phyloP scores from a whole-genome alignment of 306 rosid genomes.

The Betula pendula region DNA sequence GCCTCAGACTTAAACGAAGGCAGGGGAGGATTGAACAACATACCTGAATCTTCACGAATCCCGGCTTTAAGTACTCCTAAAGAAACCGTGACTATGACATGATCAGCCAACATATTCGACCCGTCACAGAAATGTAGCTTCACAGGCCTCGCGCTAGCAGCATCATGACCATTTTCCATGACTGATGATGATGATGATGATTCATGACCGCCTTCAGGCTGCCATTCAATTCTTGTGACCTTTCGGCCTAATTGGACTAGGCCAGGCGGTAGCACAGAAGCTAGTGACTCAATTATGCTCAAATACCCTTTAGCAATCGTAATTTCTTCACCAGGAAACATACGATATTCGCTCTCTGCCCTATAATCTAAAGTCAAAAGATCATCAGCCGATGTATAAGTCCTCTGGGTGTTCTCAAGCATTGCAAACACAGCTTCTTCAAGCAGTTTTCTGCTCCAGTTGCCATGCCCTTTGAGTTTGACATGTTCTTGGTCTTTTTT shows the following conservation, averaged over 20 bases:
- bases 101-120: conserved; percentile 70
- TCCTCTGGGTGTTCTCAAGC: conserved; percentile 77
- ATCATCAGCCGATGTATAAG: conserved; percentile 88
- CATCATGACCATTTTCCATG: conserved; percentile 34
- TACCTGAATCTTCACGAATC: conserved; percentile 52
- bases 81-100: conserved; percentile 85
- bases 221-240: conserved; percentile 75
- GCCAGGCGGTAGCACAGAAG: conserved; percentile 78
- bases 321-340: conserved; percentile 92
- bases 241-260: conserved; percentile 64
- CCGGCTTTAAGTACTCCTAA: conserved; percentile 89
- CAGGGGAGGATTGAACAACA: conserved; percentile 82
- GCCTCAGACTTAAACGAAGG: conserved; percentile 81
- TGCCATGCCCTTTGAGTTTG: conserved; percentile 42
- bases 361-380: conserved; percentile 59
- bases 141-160: conserved; percentile 64
- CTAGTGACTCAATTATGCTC: conserved; percentile 62
- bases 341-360: conserved; percentile 80
- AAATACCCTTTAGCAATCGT: conserved; percentile 86
- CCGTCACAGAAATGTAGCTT: conserved; percentile 81
- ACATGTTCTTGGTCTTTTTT: conserved; percentile 42
- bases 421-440: conserved; percentile 77
- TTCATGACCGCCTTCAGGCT: conserved; percentile 22
- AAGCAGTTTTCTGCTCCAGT: conserved; percentile 57
- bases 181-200: neutral